These are phyloP conservation scores for Myriosclerotinia curreyana DNA, from an alignment of 2,329 filamentous ascomycete genomes.

Conservation along the genomic window DNA sequence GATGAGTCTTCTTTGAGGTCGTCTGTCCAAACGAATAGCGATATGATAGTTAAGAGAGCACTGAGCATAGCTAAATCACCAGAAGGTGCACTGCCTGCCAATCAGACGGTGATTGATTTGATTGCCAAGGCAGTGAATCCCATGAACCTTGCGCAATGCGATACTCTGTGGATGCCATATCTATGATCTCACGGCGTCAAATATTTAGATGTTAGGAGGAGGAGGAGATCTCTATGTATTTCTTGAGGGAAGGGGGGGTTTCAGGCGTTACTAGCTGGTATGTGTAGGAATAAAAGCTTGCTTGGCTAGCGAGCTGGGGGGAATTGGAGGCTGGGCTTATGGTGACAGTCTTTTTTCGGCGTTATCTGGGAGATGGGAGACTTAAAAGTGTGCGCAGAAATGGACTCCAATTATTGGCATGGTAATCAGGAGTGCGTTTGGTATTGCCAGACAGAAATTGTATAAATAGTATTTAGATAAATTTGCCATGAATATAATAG, in stretches of 20 bases:
- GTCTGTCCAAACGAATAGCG: slow-evolving; percentile 78
- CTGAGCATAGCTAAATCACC: slow-evolving; percentile 72
- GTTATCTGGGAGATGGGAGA: not conserved
- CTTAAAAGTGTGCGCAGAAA: not conserved
- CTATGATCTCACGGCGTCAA: slow-evolving; percentile 50
- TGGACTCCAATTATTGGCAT: slow-evolving; percentile 1
- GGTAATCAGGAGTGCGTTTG: slow-evolving; percentile 1
- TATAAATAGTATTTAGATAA: not conserved
- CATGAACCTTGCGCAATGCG: slow-evolving; percentile 79
- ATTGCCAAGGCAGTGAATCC: slow-evolving; percentile 93
- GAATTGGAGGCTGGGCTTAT: not conserved
- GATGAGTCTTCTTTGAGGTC: slow-evolving; percentile 66
- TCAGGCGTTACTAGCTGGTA: slow-evolving; percentile 8
- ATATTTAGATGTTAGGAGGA: not conserved
- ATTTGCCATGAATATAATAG: not conserved
- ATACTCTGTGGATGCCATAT: slow-evolving; percentile 97
- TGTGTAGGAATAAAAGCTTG: slow-evolving; percentile 14
- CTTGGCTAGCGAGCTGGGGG: slow-evolving; percentile 9
- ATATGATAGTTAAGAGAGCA: slow-evolving; percentile 88
- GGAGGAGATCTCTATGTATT: not conserved
- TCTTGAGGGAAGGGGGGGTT: not conserved
- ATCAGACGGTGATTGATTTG: slow-evolving; percentile 94
- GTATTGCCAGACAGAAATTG: not conserved
- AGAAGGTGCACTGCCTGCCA: slow-evolving; percentile 80
- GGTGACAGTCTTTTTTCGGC: not conserved